Percentiles rank a stretch among this genome's conserved stretches.
These are phyloP conservation scores for Mycena sanguinolenta DNA, from an alignment of 768 basidiomycete species.

Conservation along the genomic window DNA sequence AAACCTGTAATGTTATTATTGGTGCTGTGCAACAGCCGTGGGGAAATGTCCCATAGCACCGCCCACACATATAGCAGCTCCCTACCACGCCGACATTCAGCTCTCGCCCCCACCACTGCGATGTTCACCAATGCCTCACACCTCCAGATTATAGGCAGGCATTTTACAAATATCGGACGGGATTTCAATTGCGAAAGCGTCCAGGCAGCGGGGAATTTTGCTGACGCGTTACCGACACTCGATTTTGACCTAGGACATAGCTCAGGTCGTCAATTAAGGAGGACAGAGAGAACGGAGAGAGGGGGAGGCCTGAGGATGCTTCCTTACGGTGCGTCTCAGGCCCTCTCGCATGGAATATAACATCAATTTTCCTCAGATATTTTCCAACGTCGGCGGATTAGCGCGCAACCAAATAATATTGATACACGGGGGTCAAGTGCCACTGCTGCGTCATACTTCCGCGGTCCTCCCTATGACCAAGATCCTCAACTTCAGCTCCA, in stretches of 20 bases:
- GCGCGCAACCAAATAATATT: too few relatives aligned
- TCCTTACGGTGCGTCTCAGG: conserved; percentile 1
- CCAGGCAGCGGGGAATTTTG: neutral
- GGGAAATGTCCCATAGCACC: conserved; percentile 6
- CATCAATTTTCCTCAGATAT: too few relatives aligned
- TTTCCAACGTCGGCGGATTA: conserved; percentile 1
- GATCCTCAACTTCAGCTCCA: too few relatives aligned
- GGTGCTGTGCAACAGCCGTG: conserved; percentile 8
- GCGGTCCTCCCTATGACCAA: too few relatives aligned
- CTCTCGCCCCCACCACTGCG: neutral
- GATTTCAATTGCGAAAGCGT: conserved; percentile 17
- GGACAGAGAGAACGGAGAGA: conserved; percentile 6
- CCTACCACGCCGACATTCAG: neutral
- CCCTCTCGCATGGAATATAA: neutral
- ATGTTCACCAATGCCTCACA: conserved; percentile 10
- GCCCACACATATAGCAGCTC: conserved; percentile 10
- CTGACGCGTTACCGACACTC: neutral
- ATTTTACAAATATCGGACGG: conserved; percentile 7
- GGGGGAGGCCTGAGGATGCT: conserved; percentile 10
- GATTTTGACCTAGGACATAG: neutral
- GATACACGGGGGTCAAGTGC: too few relatives aligned
- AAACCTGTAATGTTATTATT: conserved; percentile 10
- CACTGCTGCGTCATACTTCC: too few relatives aligned
- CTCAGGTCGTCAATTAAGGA: neutral
- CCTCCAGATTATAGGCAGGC: conserved; percentile 16